These are phyloP conservation scores for Gossypium longicalyx DNA, from an alignment of 345 rosid species.

Conservation along the genomic window DNA sequence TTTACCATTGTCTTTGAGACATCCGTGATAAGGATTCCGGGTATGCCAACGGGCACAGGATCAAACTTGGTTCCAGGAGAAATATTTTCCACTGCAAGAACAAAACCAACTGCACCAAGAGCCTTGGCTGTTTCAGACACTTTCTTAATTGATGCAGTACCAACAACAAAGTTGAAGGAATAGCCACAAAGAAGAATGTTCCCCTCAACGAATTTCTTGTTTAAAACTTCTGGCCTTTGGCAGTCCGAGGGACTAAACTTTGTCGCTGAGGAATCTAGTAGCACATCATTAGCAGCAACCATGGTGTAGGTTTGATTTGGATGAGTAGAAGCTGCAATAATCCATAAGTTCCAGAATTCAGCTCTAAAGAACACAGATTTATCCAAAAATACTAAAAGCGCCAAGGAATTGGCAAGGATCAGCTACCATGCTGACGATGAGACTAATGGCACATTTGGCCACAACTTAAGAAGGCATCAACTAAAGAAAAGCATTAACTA, in stretches of 20 bases:
- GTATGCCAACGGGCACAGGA: conserved; percentile 83
- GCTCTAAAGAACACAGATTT: conserved; percentile 12
- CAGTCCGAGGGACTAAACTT: conserved; percentile 90
- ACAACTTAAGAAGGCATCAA: neutral
- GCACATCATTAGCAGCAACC: conserved; percentile 97
- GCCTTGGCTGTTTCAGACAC: conserved; percentile 87
- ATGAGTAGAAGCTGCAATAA: conserved; percentile 78
- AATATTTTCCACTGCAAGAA: conserved; percentile 93
- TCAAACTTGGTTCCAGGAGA: conserved; percentile 95
- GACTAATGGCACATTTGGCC: neutral
- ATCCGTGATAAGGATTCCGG: conserved; percentile 87
- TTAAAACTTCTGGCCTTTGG: conserved; percentile 86
- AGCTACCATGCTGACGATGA: neutral
- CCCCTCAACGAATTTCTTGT: conserved; percentile 80
- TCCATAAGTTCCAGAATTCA: conserved; percentile 12
- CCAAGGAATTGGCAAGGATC: neutral
- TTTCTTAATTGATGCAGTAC: conserved; percentile 91
- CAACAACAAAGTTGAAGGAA: conserved; percentile 93
- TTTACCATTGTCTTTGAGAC: conserved; percentile 78
- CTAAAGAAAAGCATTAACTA: neutral
- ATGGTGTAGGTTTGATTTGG: conserved; percentile 63
- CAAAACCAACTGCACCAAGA: conserved; percentile 96
- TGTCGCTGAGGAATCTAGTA: conserved; percentile 64
- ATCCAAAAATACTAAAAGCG: neutral
- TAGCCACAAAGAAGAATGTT: conserved; percentile 97